Evolutionary conservation across 805 yeast genomes (phyloP).

Genomic region (Yamadazyma endophytica): DNA sequence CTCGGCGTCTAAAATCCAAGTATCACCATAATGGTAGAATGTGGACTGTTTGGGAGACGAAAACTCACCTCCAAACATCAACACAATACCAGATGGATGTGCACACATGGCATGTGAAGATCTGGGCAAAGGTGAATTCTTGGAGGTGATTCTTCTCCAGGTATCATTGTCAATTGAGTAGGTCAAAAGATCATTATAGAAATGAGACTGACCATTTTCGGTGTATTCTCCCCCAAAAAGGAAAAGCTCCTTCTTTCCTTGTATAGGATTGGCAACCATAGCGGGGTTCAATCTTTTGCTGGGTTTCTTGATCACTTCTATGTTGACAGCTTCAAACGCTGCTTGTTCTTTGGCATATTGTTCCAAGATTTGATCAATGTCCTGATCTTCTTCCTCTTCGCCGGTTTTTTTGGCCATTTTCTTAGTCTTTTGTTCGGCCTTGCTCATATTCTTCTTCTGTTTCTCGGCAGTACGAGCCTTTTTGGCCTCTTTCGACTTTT

Average conservation of each 20-base stretch:
- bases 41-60: constrained; percentile 94
- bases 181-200: constrained; percentile 76
- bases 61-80: constrained; percentile 95
- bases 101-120: constrained; percentile 92
- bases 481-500: constrained; percentile 86
- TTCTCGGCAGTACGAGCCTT: constrained; percentile 85
- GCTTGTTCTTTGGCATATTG: constrained; percentile 79
- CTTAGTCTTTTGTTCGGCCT: constrained; percentile 71
- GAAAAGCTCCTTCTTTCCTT: constrained; percentile 71
- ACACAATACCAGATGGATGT: constrained; percentile 83
- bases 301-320: constrained; percentile 60
- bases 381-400: constrained; percentile 84
- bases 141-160: constrained; percentile 78
- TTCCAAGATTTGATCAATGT: constrained; percentile 77
- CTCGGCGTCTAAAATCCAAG: constrained; percentile 86
- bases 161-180: constrained; percentile 71
- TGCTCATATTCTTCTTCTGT: constrained; percentile 67
- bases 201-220: constrained; percentile 49
- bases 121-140: constrained; percentile 87
- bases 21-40: constrained; percentile 93
- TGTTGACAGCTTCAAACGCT: constrained; percentile 64
- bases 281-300: constrained; percentile 68
- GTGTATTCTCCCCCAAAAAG: constrained; percentile 88
- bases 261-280: constrained; percentile 69
- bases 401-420: constrained; percentile 71